Percentiles rank a stretch among this genome's conserved stretches.
These are phyloP conservation scores for Colletotrichum karsti DNA, from an alignment of 2,329 filamentous ascomycete genomes.

Conservation along the genomic window DNA sequence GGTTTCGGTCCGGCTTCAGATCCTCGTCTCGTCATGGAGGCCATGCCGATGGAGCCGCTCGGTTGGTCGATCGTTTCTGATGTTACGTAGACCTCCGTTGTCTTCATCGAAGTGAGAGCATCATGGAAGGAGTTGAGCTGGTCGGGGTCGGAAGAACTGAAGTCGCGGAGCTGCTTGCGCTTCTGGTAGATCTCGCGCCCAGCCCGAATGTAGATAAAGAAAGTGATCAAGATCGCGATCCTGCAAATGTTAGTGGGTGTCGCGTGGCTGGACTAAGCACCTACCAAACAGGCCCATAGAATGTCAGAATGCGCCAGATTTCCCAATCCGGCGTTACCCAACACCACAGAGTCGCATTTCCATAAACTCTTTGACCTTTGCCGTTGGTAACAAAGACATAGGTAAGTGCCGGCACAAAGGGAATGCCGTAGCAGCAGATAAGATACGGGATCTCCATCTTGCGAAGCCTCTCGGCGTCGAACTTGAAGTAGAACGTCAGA, in stretches of 20 bases:
- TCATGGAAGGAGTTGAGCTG: constrained; percentile 49
- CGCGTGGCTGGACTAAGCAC: constrained; percentile 28
- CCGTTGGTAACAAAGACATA: constrained; percentile 71
- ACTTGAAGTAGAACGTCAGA: constrained; percentile 81
- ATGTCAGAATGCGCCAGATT: constrained; percentile 75
- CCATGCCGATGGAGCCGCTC: constrained; percentile 40
- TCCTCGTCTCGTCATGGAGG: constrained; percentile 38
- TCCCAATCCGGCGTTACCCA: constrained; percentile 77
- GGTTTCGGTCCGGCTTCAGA: constrained; percentile 21
- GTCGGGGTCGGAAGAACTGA: constrained; percentile 57
- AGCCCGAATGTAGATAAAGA: constrained; percentile 73
- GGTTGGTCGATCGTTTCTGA: constrained; percentile 51
- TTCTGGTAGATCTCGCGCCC: constrained; percentile 74
- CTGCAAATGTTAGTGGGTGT: constrained; percentile 44
- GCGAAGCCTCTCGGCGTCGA: constrained; percentile 69
- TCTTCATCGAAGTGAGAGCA: constrained; percentile 58
- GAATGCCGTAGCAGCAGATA: constrained; percentile 75
- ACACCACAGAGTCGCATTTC: constrained; percentile 82
- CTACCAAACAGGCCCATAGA: constrained; percentile 79
- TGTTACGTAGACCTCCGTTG: constrained; percentile 72
- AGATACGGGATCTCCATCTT: constrained; percentile 77
- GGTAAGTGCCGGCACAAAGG: constrained; percentile 72
- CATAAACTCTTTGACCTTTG: constrained; percentile 69
- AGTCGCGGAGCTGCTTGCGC: constrained; percentile 67
- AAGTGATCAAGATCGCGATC: constrained; percentile 68